phyloP scores from a whole-genome alignment of 805 yeast species.

The Wickerhamiella brachini region DNA sequence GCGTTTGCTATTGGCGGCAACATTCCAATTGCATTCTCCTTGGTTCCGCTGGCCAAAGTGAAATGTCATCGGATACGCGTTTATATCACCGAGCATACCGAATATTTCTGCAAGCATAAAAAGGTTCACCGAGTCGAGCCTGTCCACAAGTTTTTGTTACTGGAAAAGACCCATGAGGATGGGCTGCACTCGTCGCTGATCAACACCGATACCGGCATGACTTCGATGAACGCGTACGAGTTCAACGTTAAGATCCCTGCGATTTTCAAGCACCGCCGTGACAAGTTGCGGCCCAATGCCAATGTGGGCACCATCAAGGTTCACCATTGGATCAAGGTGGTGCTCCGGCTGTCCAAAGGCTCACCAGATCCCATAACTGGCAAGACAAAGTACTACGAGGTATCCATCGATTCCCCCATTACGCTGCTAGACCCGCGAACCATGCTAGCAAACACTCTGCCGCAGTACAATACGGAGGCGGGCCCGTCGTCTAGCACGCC shows the following conservation, averaged over 20 bases:
- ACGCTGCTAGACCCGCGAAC: slow-evolving; percentile 61
- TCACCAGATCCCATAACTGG: slow-evolving; percentile 30
- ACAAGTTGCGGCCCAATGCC: slow-evolving; percentile 70
- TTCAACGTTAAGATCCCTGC: slow-evolving; percentile 79
- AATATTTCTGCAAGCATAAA: slow-evolving; percentile 74
- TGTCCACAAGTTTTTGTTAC: slow-evolving; percentile 56
- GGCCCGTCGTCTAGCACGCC: background rate
- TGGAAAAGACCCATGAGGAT: slow-evolving; percentile 43
- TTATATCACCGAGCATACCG: slow-evolving; percentile 77
- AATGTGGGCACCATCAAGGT: slow-evolving; percentile 66
- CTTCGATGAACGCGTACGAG: slow-evolving; percentile 54
- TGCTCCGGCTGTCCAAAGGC: slow-evolving; percentile 61
- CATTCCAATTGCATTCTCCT: slow-evolving; percentile 69
- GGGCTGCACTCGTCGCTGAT: slow-evolving; percentile 22
- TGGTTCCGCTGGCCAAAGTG: slow-evolving; percentile 79
- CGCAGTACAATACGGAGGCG: slow-evolving; percentile 21
- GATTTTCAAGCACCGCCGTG: slow-evolving; percentile 39
- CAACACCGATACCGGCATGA: slow-evolving; percentile 12
- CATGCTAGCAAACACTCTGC: slow-evolving; percentile 24
- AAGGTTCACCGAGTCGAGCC: slow-evolving; percentile 92
- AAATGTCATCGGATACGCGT: slow-evolving; percentile 75
- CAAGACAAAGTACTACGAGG: slow-evolving; percentile 84
- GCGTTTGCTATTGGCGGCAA: slow-evolving; percentile 71
- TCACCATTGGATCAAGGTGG: slow-evolving; percentile 91
- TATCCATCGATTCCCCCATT: slow-evolving; percentile 88